Percentiles rank a stretch among this genome's conserved stretches.
Conservation (phyloP, 148 eudicot species). For the Vaccinium myrtillus region DNA sequence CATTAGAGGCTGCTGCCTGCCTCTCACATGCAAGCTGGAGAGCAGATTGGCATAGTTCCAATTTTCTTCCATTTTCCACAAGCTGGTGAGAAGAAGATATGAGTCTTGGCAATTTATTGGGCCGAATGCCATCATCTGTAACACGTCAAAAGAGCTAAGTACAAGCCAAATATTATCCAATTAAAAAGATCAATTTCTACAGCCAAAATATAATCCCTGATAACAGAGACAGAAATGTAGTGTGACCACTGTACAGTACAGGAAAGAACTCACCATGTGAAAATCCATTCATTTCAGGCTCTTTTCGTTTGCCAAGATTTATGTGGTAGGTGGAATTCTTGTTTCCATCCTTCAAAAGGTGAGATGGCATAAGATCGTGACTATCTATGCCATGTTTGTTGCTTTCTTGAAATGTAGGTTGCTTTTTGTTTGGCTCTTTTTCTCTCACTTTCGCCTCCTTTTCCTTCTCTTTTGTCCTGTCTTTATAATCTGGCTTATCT, state of each 20-base stretch:
- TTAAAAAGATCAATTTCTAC: neutral
- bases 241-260: neutral
- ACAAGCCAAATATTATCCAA: neutral
- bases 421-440: conserved; percentile 19
- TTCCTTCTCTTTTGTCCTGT: conserved; percentile 23
- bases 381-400: conserved; percentile 17
- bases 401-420: conserved; percentile 16
- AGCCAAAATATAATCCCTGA: neutral
- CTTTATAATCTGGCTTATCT: conserved; percentile 25
- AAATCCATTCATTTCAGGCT: conserved; percentile 34
- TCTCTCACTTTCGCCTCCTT: conserved; percentile 26
- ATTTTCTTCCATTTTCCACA: conserved; percentile 30
- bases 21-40: conserved; percentile 12
- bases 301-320: conserved; percentile 40
- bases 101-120: conserved; percentile 32
- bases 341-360: conserved; percentile 23
- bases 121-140: conserved; percentile 37
- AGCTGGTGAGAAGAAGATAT: conserved; percentile 26
- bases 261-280: conserved; percentile 43
- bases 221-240: neutral
- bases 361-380: conserved; percentile 10
- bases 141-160: conserved; percentile 11
- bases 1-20: neutral
- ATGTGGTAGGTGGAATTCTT: conserved; percentile 18
- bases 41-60: conserved; percentile 13